Conservation (phyloP, 2,329 filamentous ascomycete genomes). For the Aureobasidium sp. region DNA sequence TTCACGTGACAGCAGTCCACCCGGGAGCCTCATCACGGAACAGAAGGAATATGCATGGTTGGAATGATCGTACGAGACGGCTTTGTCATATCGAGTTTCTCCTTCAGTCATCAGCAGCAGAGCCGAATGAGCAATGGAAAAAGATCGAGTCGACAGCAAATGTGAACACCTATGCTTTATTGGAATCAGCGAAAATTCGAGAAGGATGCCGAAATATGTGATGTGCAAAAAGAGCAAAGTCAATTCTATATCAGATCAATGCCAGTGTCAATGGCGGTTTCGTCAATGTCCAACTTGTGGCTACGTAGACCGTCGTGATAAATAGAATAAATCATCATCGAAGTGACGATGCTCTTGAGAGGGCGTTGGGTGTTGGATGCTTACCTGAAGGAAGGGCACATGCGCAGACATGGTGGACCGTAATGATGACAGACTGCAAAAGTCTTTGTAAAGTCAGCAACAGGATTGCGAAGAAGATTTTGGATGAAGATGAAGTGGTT, state of each 20-base stretch:
- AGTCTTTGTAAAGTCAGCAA: slow-evolving; percentile 7
- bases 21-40: no score
- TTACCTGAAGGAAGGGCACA: slow-evolving; percentile 9
- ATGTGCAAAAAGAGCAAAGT: not conserved
- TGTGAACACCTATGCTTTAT: not conserved
- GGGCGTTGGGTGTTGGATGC: not conserved
- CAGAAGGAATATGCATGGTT: no score
- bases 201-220: not conserved
- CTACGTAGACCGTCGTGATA: slow-evolving; percentile 38
- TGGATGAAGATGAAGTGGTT: slow-evolving; percentile 11
- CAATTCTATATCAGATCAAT: slow-evolving; percentile 14
- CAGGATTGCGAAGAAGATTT: slow-evolving; percentile 25
- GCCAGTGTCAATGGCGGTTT: slow-evolving; percentile 33
- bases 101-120: not conserved
- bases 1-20: no score
- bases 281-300: slow-evolving; percentile 32
- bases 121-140: not conserved
- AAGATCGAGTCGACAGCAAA: not conserved
- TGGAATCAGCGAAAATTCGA: not conserved
- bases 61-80: no score
- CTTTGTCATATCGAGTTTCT: not conserved
- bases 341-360: slow-evolving; percentile 12
- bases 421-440: not conserved
- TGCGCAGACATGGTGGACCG: not conserved
- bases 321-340: slow-evolving; percentile 30